These are phyloP conservation scores for Fusarium nisikadoi DNA, from an alignment of 2,329 filamentous ascomycete genomes.

Conservation along the genomic window DNA sequence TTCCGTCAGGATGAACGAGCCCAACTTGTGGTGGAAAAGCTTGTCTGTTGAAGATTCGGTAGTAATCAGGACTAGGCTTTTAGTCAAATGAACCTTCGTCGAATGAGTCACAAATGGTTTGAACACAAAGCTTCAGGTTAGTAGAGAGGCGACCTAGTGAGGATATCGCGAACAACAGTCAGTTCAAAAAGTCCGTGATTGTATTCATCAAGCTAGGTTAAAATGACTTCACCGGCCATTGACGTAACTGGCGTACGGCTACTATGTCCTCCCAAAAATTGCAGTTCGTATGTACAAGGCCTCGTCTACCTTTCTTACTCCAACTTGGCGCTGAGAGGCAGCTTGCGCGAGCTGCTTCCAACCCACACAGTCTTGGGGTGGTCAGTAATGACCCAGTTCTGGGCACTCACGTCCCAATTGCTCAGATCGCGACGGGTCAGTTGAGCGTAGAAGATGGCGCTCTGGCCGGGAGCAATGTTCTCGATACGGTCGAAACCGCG, in stretches of 20 bases:
- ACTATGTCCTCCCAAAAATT: not conserved
- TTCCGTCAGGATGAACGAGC: no score
- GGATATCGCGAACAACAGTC: not conserved
- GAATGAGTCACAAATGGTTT: no score
- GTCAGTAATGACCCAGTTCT: constrained; percentile 81
- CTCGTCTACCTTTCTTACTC: not conserved
- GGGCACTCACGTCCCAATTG: constrained; percentile 82
- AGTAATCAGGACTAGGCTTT: no score
- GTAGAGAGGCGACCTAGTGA: no score
- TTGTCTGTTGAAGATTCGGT: no score
- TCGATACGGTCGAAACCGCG: constrained; percentile 83
- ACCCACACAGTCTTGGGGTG: constrained; percentile 65
- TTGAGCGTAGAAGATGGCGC: constrained; percentile 71
- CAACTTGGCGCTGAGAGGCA: constrained; percentile 54
- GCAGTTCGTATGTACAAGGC: not conserved
- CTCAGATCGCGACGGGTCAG: constrained; percentile 84
- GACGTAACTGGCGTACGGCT: constrained; percentile 12
- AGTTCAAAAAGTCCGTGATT: not conserved
- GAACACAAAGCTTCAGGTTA: no score
- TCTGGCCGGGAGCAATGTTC: constrained; percentile 75
- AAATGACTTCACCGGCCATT: constrained; percentile 12
- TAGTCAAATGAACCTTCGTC: no score
- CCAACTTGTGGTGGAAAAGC: no score
- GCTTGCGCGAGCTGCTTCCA: constrained; percentile 65
- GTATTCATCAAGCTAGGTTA: constrained; percentile 7